These are phyloP conservation scores for Penicillium robsamsonii DNA, from an alignment of 495 filamentous ascomycete species.

Conservation along the genomic window DNA sequence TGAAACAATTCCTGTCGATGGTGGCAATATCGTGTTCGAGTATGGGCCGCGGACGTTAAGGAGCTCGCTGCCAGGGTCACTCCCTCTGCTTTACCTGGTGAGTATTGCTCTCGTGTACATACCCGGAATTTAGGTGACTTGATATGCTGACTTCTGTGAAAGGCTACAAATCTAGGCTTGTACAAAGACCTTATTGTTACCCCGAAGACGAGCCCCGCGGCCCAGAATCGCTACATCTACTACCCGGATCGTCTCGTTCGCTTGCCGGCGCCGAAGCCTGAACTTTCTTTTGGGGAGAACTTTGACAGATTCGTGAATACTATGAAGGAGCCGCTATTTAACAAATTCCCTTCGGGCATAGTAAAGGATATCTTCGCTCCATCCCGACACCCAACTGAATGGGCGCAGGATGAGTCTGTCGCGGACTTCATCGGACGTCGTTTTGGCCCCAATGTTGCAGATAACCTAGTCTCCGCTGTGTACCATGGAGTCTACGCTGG, in stretches of 20 bases:
- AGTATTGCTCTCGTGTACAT: slow-evolving; percentile 4
- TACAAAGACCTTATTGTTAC: slow-evolving; percentile 60
- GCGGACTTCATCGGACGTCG: slow-evolving; percentile 63
- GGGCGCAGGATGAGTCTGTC: slow-evolving; percentile 64
- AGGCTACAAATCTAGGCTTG: slow-evolving; percentile 66
- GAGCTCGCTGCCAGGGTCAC: slow-evolving; percentile 43
- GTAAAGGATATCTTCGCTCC: slow-evolving; percentile 40
- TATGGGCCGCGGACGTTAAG: slow-evolving; percentile 79
- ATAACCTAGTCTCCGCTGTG: slow-evolving; percentile 77
- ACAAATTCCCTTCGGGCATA: slow-evolving; percentile 41
- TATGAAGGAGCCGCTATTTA: slow-evolving; percentile 65
- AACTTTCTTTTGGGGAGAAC: slow-evolving; percentile 26
- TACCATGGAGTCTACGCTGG: slow-evolving; percentile 94
- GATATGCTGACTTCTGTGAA: slow-evolving; percentile 3
- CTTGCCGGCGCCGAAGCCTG: slow-evolving; percentile 51
- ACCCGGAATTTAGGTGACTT: background rate
- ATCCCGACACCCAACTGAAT: slow-evolving; percentile 21
- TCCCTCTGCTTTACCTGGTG: slow-evolving; percentile 59
- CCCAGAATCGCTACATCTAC: slow-evolving; percentile 78
- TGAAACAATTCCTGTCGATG: slow-evolving; percentile 58
- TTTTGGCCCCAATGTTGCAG: slow-evolving; percentile 54
- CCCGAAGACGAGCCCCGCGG: slow-evolving; percentile 44
- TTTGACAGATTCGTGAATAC: slow-evolving; percentile 20
- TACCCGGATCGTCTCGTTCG: slow-evolving; percentile 85
- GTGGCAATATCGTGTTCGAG: slow-evolving; percentile 71